Conservation (phyloP, 441 rosid genomes). For the Manihot esculenta region DNA sequence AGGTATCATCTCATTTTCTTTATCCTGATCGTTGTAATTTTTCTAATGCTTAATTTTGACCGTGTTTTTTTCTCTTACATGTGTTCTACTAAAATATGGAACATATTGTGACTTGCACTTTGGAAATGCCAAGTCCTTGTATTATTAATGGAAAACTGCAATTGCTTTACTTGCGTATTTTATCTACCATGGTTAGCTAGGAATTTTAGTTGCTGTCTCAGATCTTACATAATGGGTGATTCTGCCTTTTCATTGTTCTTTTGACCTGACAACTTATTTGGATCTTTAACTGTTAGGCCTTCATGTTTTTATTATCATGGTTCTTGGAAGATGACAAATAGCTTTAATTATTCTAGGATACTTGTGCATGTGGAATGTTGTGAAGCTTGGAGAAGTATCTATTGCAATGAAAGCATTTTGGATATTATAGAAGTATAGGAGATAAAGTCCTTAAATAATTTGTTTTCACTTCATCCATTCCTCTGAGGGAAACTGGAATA, state of each 20-base stretch:
- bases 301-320: not conserved
- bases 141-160: not conserved
- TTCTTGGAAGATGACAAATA: not conserved
- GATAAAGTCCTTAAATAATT: not conserved
- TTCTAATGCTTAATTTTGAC: slow-evolving; percentile 4
- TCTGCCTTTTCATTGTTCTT: not conserved
- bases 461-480: not conserved
- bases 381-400: not conserved
- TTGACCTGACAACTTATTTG: not conserved
- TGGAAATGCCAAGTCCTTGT: not conserved
- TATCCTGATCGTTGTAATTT: slow-evolving; percentile 16
- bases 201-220: not conserved
- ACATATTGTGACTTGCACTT: not conserved
- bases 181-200: not conserved
- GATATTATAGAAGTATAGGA: not conserved
- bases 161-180: not conserved
- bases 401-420: not conserved
- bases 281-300: not conserved
- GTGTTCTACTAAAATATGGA: not conserved
- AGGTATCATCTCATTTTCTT: slow-evolving; percentile 44
- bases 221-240: not conserved
- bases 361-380: not conserved
- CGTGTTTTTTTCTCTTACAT: not conserved
- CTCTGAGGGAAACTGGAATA: not conserved
- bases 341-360: not conserved